A percentile compares a stretch with the other conserved stretches of the same genome.
These are phyloP conservation scores for Ceratobasidium sp. DNA, from an alignment of 1,284 basidiomycete species.

Conservation along the genomic window DNA sequence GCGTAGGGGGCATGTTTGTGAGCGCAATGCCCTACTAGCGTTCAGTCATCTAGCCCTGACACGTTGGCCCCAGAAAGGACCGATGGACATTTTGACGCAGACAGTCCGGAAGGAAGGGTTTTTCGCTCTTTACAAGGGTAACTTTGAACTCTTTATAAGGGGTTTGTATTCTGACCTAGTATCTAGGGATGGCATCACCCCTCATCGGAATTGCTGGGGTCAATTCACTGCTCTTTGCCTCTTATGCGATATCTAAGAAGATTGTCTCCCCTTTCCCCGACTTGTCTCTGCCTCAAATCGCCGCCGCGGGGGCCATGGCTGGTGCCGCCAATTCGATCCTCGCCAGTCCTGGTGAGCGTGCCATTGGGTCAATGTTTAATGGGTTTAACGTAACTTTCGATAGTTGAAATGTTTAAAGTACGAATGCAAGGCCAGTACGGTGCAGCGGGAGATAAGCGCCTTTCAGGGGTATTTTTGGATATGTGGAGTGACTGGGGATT, in stretches of 20 bases:
- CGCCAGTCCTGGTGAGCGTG: conserved; percentile 79
- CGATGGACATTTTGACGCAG: conserved; percentile 85
- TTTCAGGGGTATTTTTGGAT: conserved; percentile 65
- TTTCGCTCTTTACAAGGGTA: conserved; percentile 92
- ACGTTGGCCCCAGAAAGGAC: conserved; percentile 92
- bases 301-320: conserved; percentile 88
- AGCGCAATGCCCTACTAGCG: conserved; percentile 55
- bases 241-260: conserved; percentile 84
- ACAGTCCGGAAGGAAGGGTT: conserved; percentile 89
- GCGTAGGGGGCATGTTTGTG: conserved; percentile 84
- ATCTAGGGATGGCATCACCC: conserved; percentile 87
- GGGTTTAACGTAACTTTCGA: neutral
- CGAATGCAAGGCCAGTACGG: conserved; percentile 98
- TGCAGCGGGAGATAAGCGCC: conserved; percentile 75
- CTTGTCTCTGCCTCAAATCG: conserved; percentile 81
- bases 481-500: conserved; percentile 91
- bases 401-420: conserved; percentile 91
- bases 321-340: conserved; percentile 89
- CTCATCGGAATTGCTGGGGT: conserved; percentile 95
- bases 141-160: neutral
- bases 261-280: conserved; percentile 89
- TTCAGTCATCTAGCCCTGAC: too few relatives aligned
- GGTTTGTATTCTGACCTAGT: neutral
- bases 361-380: neutral
- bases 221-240: conserved; percentile 93